Evolutionary conservation across 2,329 filamentous ascomycete species (phyloP).

Genomic region (Stagonosporopsis rhizophila): DNA sequence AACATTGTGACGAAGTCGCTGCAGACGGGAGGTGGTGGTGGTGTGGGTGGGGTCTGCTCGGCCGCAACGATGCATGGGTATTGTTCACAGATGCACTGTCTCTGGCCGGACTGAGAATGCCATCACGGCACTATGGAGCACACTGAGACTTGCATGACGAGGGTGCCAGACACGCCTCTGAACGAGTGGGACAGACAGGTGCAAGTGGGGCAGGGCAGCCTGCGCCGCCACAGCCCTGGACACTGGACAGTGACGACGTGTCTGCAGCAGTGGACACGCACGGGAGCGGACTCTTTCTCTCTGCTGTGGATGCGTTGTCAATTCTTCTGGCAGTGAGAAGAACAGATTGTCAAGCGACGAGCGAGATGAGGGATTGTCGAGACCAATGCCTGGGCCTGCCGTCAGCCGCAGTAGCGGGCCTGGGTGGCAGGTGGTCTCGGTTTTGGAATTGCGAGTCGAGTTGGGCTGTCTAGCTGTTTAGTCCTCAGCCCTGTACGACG

Average conservation of each 20-base stretch:
- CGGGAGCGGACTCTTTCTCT: background rate
- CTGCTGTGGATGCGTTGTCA: background rate
- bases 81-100: no score
- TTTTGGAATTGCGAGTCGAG: conserved; percentile 4
- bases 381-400: conserved; percentile 5
- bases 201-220: conserved; percentile 12
- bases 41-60: background rate
- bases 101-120: background rate
- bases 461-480: background rate
- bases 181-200: conserved; percentile 19
- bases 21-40: background rate
- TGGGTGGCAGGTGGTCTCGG: conserved; percentile 4
- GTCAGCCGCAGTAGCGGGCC: conserved; percentile 16
- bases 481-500: conserved; percentile 20
- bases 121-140: background rate
- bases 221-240: conserved; percentile 7
- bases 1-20: no score
- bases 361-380: background rate
- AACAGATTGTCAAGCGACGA: background rate
- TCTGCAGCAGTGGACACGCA: background rate
- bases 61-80: no score
- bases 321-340: background rate
- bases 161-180: conserved; percentile 9
- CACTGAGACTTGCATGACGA: conserved; percentile 4
- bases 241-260: conserved; percentile 7